Evolutionary conservation across 2,329 filamentous ascomycete species (phyloP), one percentile per base, ranked within the genome.

Genomic region (Seiridium unicorne): DNA sequence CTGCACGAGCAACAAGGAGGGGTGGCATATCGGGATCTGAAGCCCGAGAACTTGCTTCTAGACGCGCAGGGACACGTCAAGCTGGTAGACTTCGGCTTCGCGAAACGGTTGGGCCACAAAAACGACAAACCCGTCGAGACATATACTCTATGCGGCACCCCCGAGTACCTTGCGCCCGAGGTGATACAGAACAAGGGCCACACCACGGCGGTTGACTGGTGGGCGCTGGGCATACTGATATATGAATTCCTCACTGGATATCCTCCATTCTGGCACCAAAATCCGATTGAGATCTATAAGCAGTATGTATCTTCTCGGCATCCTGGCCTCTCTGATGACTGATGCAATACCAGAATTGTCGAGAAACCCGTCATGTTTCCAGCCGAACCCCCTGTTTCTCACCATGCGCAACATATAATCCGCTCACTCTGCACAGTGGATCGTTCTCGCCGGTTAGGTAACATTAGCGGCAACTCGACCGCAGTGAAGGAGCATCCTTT

Each of bases 221-320:
- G 91, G 91, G 91, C 91, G 0, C 81, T 95, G 66, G 91, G 91
- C 34, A 93, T 94, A 65, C 76, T 95, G 60, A 88, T 94, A 61
- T 94, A 92, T 73, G 91, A 95, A 71, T 94, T 94, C 70, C 77
- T 94, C 54, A 92, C 91, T 8, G 91, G 91, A 35, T 93, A 93
- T 70, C 91, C 91, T 11, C 91, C 91, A 0, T 95, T 94, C 71
- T 95, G 91, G 90, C 89, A 93, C 70, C 88, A 91, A 65, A 94
- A 93, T 65, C 91, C 91, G 1, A 91, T 94, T 65, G 91, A 93
- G 72, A 94, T 94, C 61, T 94, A 94, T 76, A 91, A 92, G 73
- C 87, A 89, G 86, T 88, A 68, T 66, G 83, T 76, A 49, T 44
- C 18, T 51, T 26, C 4, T 46, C 8, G 36, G 13, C 32, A 7